These are phyloP conservation scores for Trametes versicolor DNA, from an alignment of 1,284 basidiomycete genomes.

Conservation along the genomic window DNA sequence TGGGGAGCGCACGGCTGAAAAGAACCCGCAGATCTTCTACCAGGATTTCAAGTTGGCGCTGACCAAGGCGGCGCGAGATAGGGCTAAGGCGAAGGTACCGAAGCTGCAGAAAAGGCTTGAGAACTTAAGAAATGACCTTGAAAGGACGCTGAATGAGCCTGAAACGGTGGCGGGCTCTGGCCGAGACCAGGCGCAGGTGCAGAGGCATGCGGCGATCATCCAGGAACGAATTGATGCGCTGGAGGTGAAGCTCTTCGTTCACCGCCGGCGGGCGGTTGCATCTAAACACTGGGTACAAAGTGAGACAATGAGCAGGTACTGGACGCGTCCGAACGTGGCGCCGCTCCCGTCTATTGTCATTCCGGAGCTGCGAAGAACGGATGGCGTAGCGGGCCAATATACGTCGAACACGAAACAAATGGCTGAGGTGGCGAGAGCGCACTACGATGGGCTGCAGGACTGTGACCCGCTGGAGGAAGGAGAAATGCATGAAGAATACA, in stretches of 20 bases:
- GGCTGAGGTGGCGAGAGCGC: background rate
- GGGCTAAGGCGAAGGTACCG: constrained; percentile 1
- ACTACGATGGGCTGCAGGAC: constrained; percentile 4
- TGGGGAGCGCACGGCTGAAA: background rate
- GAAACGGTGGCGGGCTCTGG: no score
- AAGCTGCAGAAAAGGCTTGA: background rate
- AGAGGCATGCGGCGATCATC: background rate
- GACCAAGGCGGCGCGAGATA: background rate
- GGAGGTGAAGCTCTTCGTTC: background rate
- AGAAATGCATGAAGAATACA: background rate
- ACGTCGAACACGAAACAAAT: background rate
- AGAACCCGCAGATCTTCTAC: background rate
- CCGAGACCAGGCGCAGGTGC: background rate
- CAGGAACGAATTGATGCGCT: background rate
- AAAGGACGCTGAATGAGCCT: background rate
- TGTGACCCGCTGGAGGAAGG: background rate
- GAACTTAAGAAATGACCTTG: background rate
- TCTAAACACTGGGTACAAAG: background rate
- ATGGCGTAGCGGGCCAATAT: background rate
- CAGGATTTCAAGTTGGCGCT: background rate
- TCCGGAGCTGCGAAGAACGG: background rate
- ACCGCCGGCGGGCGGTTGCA: background rate
- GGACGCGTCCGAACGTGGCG: background rate
- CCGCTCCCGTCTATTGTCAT: background rate
- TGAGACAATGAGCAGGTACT: background rate